phyloP scores from a whole-genome alignment of 345 rosid species.

The Populus euphratica region DNA sequence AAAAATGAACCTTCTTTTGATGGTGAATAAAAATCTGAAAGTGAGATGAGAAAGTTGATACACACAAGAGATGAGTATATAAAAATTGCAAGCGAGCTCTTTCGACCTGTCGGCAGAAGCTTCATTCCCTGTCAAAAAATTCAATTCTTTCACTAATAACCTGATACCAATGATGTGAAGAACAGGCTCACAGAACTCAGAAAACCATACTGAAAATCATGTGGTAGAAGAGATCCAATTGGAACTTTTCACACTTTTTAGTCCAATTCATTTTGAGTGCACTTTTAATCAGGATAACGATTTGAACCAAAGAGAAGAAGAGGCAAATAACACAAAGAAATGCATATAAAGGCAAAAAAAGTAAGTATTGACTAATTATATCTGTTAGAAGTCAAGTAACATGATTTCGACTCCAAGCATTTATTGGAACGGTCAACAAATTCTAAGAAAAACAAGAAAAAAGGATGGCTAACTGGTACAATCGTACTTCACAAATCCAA shows the following conservation, averaged over 20 bases:
- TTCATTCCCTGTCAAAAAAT: slow-evolving; percentile 74
- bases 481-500: background rate
- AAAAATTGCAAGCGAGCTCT: slow-evolving; percentile 74
- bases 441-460: background rate
- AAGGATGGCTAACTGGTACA: background rate
- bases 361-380: background rate
- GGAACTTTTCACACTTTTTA: background rate
- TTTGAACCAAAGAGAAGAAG: background rate
- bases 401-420: background rate
- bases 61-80: slow-evolving; percentile 74
- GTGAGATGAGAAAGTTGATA: slow-evolving; percentile 9
- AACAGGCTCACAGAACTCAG: background rate
- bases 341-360: background rate
- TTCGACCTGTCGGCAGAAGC: slow-evolving; percentile 83
- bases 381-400: background rate
- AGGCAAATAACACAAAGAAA: background rate
- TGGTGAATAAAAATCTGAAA: background rate
- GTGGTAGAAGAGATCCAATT: background rate
- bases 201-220: no score
- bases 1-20: background rate
- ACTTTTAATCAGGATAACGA: background rate
- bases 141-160: background rate
- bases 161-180: background rate
- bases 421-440: background rate
- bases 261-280: background rate